These are phyloP conservation scores for Neofusicoccum umdonicola DNA, from an alignment of 2,329 filamentous ascomycete species.

Conservation along the genomic window DNA sequence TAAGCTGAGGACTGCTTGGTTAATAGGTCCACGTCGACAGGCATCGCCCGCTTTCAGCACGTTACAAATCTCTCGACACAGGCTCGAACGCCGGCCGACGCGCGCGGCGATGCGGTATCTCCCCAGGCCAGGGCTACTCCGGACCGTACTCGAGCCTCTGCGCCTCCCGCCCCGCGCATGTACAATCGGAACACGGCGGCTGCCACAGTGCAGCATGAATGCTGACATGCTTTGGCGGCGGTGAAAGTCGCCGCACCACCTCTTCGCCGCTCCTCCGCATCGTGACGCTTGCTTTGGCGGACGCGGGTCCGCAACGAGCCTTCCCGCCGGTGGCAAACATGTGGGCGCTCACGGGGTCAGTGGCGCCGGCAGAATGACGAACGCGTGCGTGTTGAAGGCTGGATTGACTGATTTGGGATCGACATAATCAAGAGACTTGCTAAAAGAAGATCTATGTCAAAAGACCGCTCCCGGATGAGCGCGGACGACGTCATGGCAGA, in stretches of 20 bases:
- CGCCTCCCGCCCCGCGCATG: not conserved
- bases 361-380: not conserved
- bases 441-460: not conserved
- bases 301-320: not conserved
- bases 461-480: not conserved
- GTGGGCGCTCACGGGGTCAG: not conserved
- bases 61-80: slow-evolving; percentile 11
- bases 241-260: not conserved
- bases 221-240: slow-evolving; percentile 13
- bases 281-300: not conserved
- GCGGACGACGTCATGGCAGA: not conserved
- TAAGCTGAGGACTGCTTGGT: not conserved
- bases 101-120: not conserved
- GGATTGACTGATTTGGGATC: not conserved
- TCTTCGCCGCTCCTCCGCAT: not conserved
- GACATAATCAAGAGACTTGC: not conserved
- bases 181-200: slow-evolving; percentile 13
- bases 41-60: not conserved
- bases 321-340: slow-evolving; percentile 1
- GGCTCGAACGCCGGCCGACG: not conserved
- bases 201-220: not conserved
- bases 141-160: not conserved
- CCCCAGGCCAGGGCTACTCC: not conserved
- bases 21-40: slow-evolving; percentile 7
- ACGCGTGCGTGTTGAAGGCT: not conserved